Evolutionary conservation across 768 basidiomycete genomes (phyloP), one percentile per base, ranked within the genome.

Genomic region (Collybiopsis luxurians): DNA sequence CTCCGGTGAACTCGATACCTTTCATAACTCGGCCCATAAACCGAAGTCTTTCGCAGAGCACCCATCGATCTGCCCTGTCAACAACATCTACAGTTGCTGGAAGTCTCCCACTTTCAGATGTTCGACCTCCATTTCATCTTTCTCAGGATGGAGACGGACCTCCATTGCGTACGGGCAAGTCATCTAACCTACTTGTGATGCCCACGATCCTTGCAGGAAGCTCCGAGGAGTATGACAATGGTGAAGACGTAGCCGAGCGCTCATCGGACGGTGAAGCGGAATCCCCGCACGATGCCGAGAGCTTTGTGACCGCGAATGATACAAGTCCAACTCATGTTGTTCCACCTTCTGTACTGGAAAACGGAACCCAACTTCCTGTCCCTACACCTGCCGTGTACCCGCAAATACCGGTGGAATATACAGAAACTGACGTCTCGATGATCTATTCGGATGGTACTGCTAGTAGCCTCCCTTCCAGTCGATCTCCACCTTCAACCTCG

Each of bases 1-100:
- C 82, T 13, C 77, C 78, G 12, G 70, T 68, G 28, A 77, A 80
- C 60, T 76, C 78, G 7, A 72, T 73, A 24, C 78, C 83, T 0
- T 89, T 90, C 64, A 73, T 90, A 44, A 76, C 80, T 5, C 80
- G 88, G 2, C 83, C 81, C 12, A 69, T 89, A 56, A 89, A 87
- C 63, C 76, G 87, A 31, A 84, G 87, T 4, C 73, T 80, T 42
- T 87, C 85, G 24, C 77, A 86, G 57, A 81, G 79, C 1, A 89
- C 87, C 1, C 80, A 85, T 55, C 68, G 75, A 34, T 82, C 83
- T 3, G 71, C 71, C 13, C 63, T 63, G 13, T 79, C 75, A 15
- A 59, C 60, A 19, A 65, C 66, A 2, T 60, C 67, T 59, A 64
- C 68, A 57, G 63, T 73, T 21, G 75, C 71, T 3, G 83, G 85